Base-by-base conservation (phyloP, 176 grass and related monocot species). In the Ampelocalamus luodianensis region DNA sequence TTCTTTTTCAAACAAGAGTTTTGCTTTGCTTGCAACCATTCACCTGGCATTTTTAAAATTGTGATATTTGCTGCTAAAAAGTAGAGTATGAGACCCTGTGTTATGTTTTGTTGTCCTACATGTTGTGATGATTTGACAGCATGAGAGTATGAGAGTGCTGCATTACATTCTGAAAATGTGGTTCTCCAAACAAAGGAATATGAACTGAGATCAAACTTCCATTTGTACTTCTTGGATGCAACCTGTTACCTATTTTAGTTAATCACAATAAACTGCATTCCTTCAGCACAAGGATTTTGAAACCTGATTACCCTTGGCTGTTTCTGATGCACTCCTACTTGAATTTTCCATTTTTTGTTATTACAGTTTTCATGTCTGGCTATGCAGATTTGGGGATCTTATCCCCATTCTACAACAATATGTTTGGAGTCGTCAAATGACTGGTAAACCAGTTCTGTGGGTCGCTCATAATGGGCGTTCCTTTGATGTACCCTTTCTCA, bases 401-500 rank as follows among this genome's bases (percentile, higher is more conserved):
- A 76, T 95, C 69, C 90, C 87, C 32, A 74, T 87, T 58, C 81
- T 98, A 79, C 46, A 94, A 50, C 68, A 92, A 82, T 96, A 87
- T 79, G 93, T 98, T 68, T 64, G 46, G 45, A 98, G 91, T 77
- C 93, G 93, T 72, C 91, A 90, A 80, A 89, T 76, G 79, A 64
- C 36, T 15, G 88, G 88, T 58, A 96, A 90, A 87, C 96, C 90
- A 53, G 81, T 98, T 79, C 6, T 98, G 13, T 92, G 89, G 93
- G 83, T 98, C 70, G 91, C 91, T 70, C 96, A 98, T 69, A 94
- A 95, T 68, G 93, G 86, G 18, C 90, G 87, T 66, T 34, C 32
- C 22, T 98, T 98, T 85, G 96, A 98, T 63, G 91, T 98, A 45
- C 91, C 87, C 6, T 95, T 98, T 88, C 44, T 98, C 66, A 74